Base-by-base conservation (phyloP, 2,329 filamentous ascomycete genomes). In the Aspergillus jensenii region DNA sequence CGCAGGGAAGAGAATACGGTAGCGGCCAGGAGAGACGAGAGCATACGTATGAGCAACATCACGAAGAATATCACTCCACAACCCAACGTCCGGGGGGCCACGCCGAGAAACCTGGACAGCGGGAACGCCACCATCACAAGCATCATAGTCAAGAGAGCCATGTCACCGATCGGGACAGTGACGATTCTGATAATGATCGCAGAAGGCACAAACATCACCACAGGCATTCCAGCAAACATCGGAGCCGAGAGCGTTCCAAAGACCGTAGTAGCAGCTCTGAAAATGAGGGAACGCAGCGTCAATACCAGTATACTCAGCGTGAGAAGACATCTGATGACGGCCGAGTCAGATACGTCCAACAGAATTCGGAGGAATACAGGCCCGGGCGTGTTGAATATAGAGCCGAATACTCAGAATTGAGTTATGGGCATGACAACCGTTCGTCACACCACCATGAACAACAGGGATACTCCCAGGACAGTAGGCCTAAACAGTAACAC, bases 401-500 rank as follows among this genome's bases (percentile, higher is more conserved):
- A 23, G 17, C 45, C 37, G 58, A 68, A 46, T 44, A 58, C 21
- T 31, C 56, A 17, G 33, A 58, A 15, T 52, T 60, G 19, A 59
- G 48, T n/a, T 64, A 66, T 44, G 59, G 61, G n/a, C 62, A 67
- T 49, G 62, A 58, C 23, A 52, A 52, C 11, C 59, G 59, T 35
- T 45, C 59, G 21, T 51, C 60, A 6, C 66, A 59, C 49, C 52
- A 53, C 19, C 55, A 55, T 11, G 56, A 58, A 46, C 50, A 64
- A 17, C 55, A 55, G 27, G 58, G 41, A 40, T 35, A 43, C 31
- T 60, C 61, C 47, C 54, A 60, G n/a, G 49, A 56, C 35, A 60
- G 47, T 45, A 63, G 58, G 41, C 56, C 57, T 52, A 52, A 62
- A 25, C 60, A 62, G 69, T 71, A 59, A 67, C 6, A 51, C 50